Base-by-base conservation (phyloP, 441 rosid species). In the Biscutella laevigata region DNA sequence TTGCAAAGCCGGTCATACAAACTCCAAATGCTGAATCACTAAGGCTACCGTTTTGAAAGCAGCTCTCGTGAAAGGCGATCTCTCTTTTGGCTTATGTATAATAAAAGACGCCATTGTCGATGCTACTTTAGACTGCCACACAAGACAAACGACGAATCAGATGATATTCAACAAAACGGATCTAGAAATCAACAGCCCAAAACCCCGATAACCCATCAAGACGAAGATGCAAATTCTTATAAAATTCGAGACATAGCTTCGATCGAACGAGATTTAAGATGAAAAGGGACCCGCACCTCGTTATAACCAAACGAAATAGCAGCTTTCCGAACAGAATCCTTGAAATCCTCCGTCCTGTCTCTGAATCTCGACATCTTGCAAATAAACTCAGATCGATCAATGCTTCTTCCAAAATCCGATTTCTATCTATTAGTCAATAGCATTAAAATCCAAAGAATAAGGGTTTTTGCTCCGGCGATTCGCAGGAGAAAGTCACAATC, bases 331-430 rank as follows among this genome's bases (percentile, higher is more conserved):
- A 78, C 85, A 14, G 77, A 83, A 60, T 92, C 99, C 66, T 86
- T 92, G 60, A 86, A 92, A 73, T 92, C 97, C 71, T 88, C 97
- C 13, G 81, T 82, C 53, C 95, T 78, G 46, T 92, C 99, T 69
- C 88, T 81, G 53, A 81, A 61, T 76, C 74, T 92, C 39, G 92
- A 78, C 97, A 86, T 90, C 57, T 49, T 32, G 2, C 26, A 44
- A 36, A 14, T 14, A 51, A 11, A 33, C 15, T 51, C 41, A 59
- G 61, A 66, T 51, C 55, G 45, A 64, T 37, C 16, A 27, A 1
- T 44, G 49, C 43, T 42, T 50, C 30, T 14, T 20, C 24, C 17
- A n/a, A 29, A 15, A 35, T 37, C 14, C 2, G 21, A 11, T 41
- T 51, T n/a, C 1, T 21, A 43, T 20, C 19, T 5, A 28, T n/a